These are phyloP conservation scores for Dactylellina cionopaga DNA, from an alignment of 2,329 filamentous ascomycete species.

Conservation along the genomic window DNA sequence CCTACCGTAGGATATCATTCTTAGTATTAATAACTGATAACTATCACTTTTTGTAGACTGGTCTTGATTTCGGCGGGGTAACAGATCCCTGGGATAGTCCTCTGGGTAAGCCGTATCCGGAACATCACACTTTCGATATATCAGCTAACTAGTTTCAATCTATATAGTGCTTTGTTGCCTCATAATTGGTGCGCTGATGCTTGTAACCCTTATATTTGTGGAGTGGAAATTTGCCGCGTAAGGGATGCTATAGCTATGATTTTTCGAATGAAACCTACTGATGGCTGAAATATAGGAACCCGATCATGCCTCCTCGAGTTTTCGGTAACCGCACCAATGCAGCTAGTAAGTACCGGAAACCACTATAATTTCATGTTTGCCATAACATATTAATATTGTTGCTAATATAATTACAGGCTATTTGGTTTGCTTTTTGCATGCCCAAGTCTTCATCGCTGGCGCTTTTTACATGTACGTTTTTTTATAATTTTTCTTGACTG, in stretches of 20 bases:
- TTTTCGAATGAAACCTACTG: neutral
- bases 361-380: constrained; percentile 56
- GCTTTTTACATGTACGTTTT: constrained; percentile 64
- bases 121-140: neutral
- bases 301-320: constrained; percentile 74
- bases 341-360: constrained; percentile 62
- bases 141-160: neutral
- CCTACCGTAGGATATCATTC: neutral
- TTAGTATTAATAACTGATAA: neutral
- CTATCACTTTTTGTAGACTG: constrained; percentile 57
- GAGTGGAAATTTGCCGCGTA: constrained; percentile 73
- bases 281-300: constrained; percentile 60
- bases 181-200: constrained; percentile 68
- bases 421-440: constrained; percentile 63
- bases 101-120: constrained; percentile 54
- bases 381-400: constrained; percentile 62
- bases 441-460: constrained; percentile 71
- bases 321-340: constrained; percentile 69
- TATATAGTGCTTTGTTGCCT: constrained; percentile 70
- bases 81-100: constrained; percentile 71
- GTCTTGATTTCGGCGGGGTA: constrained; percentile 75
- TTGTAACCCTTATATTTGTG: constrained; percentile 68
- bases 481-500: too few relatives aligned
- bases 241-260: neutral
- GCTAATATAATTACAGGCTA: constrained; percentile 62